Evolutionary conservation across 2,329 filamentous ascomycete genomes (phyloP).

Genomic region (Ceratocystis huliohia): DNA sequence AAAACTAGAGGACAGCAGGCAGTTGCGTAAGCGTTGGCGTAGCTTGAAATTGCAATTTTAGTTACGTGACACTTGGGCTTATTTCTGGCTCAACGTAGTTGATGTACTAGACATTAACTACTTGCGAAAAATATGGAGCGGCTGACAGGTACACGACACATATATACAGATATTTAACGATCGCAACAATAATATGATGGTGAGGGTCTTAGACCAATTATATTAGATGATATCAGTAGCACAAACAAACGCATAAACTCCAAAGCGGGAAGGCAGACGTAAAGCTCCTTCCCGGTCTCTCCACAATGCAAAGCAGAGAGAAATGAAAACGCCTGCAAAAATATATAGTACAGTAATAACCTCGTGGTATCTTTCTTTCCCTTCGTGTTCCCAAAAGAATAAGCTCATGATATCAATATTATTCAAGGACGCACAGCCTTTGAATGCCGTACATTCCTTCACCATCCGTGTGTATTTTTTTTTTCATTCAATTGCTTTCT

Average conservation of each 20-base stretch:
- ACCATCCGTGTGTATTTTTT: not conserved
- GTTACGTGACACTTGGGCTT: not conserved
- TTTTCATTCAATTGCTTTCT: not conserved
- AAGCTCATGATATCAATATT: not conserved
- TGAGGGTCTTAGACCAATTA: not conserved
- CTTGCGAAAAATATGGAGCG: too few relatives aligned
- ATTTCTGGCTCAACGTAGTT: too few relatives aligned
- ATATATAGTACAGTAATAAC: slow-evolving; percentile 8
- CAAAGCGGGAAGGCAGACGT: not conserved
- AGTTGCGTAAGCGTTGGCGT: not conserved
- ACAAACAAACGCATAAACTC: slow-evolving; percentile 6
- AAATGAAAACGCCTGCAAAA: not conserved
- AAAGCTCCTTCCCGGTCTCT: not conserved
- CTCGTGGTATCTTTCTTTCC: slow-evolving; percentile 6
- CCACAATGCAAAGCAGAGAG: not conserved
- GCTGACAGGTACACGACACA: not conserved
- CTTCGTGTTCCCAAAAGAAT: not conserved
- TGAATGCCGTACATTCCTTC: not conserved
- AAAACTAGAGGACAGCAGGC: not conserved
- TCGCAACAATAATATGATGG: not conserved
- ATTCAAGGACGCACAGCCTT: not conserved
- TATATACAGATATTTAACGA: not conserved
- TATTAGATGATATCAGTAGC: slow-evolving; percentile 7
- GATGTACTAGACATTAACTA: too few relatives aligned
- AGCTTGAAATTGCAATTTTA: not conserved